phyloP scores from a whole-genome alignment of 2,329 filamentous ascomycete species.

The Polychaeton citri region DNA sequence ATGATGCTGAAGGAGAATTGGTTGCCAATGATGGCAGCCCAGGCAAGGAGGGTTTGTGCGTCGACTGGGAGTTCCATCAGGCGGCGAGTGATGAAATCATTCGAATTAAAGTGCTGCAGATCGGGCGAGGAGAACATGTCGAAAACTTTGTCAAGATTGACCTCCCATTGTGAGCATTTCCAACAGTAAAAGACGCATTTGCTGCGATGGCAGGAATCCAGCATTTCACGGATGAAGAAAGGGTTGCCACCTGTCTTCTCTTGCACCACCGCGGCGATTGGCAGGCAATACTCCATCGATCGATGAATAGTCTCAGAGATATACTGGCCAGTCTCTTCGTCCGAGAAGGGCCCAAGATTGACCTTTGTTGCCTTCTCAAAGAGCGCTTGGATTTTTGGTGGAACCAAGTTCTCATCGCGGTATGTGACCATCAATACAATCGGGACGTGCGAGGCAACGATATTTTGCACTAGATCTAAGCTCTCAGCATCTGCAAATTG shows the following conservation, averaged over 20 bases:
- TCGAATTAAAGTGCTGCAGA: constrained; percentile 67
- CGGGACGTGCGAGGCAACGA: constrained; percentile 64
- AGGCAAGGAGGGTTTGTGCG: constrained; percentile 67
- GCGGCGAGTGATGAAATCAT: constrained; percentile 66
- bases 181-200: constrained; percentile 88
- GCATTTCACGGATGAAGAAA: constrained; percentile 84
- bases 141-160: constrained; percentile 74
- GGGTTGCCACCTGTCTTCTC: constrained; percentile 81
- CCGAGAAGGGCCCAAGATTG: constrained; percentile 56
- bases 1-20: constrained; percentile 76
- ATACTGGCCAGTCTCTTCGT: constrained; percentile 70
- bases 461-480: constrained; percentile 67
- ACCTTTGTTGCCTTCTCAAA: constrained; percentile 48
- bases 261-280: constrained; percentile 71
- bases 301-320: constrained; percentile 71
- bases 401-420: constrained; percentile 26
- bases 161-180: constrained; percentile 68
- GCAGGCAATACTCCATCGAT: constrained; percentile 54
- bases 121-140: constrained; percentile 68
- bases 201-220: constrained; percentile 74
- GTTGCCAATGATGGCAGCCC: constrained; percentile 72
- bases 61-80: constrained; percentile 62
- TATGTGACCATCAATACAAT: constrained; percentile 69
- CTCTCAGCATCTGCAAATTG: constrained; percentile 86
- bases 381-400: constrained; percentile 23